Conservation (phyloP, 805 yeast genomes). For the Candida loeiensis region DNA sequence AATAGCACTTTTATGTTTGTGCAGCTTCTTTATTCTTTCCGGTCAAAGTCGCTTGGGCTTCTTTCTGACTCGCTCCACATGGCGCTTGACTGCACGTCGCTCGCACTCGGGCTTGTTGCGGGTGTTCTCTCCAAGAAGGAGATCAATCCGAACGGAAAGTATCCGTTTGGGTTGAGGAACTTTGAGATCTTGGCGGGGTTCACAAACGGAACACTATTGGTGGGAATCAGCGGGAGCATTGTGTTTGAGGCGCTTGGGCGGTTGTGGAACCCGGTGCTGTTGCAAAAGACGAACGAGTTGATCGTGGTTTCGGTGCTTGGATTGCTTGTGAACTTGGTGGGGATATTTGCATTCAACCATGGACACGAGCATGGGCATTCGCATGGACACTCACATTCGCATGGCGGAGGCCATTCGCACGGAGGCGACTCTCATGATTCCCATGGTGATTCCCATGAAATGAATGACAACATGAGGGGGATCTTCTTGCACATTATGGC, state of each 20-base stretch:
- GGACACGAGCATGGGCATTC: conserved; percentile 54
- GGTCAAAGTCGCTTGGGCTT: conserved; percentile 88
- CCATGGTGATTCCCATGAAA: conserved; percentile 10
- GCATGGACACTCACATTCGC: conserved; percentile 42
- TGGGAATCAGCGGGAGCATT: conserved; percentile 88
- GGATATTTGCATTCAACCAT: conserved; percentile 91
- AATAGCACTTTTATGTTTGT: conserved; percentile 93
- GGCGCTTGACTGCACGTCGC: conserved; percentile 91
- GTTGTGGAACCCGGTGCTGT: conserved; percentile 67
- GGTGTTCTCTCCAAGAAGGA: conserved; percentile 47
- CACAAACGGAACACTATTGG: conserved; percentile 82
- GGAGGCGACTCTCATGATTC: conserved; percentile 17
- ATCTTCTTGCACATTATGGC: conserved; percentile 91
- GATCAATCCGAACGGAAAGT: conserved; percentile 54
- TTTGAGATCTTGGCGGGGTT: conserved; percentile 93
- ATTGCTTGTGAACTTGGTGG: conserved; percentile 81
- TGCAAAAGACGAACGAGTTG: conserved; percentile 79
- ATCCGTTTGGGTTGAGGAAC: conserved; percentile 81
- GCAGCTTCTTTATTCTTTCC: conserved; percentile 85
- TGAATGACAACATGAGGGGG: conserved; percentile 82
- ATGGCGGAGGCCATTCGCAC: conserved; percentile 36
- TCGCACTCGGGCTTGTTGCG: conserved; percentile 86
- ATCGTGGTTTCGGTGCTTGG: conserved; percentile 84
- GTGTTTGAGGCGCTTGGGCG: conserved; percentile 84
- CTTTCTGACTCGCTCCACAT: conserved; percentile 92